A percentile compares a stretch with the other conserved stretches of the same genome.
Conservation (phyloP, 129 eudicot genomes). For the Kitagawia praeruptora region DNA sequence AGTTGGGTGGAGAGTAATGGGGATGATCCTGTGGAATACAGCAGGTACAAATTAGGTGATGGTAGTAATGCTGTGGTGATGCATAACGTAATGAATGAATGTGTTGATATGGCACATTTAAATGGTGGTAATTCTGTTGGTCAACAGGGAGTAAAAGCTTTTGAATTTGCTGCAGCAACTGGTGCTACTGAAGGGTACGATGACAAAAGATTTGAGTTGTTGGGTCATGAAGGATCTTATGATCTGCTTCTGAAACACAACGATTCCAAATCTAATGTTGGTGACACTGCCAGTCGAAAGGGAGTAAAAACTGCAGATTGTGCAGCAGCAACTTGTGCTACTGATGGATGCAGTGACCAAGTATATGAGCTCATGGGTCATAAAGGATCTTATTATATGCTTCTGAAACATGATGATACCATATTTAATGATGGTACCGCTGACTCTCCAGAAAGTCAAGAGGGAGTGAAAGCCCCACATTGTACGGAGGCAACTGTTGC, state of each 20-base stretch:
- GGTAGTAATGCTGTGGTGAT: neutral
- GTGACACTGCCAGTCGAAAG: neutral
- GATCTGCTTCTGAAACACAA: neutral
- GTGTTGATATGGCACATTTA: neutral
- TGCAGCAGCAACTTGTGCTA: neutral
- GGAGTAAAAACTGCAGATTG: neutral
- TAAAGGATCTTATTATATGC: neutral
- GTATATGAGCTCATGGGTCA: slow-evolving; percentile 3
- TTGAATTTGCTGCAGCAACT: neutral
- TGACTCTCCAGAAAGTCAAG: neutral
- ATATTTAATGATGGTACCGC: neutral
- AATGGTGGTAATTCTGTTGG: neutral
- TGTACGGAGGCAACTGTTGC: neutral
- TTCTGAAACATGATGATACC: neutral
- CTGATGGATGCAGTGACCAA: neutral
- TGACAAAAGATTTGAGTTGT: neutral
- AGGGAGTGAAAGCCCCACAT: neutral
- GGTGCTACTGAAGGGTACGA: neutral
- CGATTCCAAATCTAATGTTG: neutral
- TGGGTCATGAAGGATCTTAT: neutral
- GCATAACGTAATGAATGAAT: neutral
- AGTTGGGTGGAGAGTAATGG: neutral
- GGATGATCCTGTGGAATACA: neutral
- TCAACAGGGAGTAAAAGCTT: neutral
- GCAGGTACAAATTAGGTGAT: neutral